Base-by-base conservation (phyloP, 2,329 filamentous ascomycete species). In the Sporothrix mexicana region DNA sequence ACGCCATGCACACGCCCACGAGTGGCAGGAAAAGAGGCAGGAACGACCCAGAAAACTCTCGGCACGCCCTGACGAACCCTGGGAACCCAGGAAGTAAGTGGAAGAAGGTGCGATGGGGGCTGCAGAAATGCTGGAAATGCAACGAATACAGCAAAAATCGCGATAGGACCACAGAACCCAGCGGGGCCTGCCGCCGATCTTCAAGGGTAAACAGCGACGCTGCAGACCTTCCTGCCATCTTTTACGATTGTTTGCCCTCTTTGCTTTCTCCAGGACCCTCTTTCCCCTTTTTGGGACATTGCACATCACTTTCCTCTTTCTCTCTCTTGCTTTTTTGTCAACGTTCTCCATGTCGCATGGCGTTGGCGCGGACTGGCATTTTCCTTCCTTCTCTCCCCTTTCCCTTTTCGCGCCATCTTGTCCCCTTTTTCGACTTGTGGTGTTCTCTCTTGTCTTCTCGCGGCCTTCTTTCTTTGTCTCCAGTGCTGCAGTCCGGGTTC, bases 321-420 rank as follows among this genome's bases (percentile, higher is more conserved):
- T 25, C 62, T 47, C 45, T 25, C 13, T 23, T 68, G 15, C 25
- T 53, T 49, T 17, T 17, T 68, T 68, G 45, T 30, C 20, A 23
- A 64, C n/a, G 59, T 64, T 49, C 62, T 67, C 62, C 62, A 49
- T 12, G 62, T 67, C 43, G 62, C 62, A 47, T 30, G 62, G 43
- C 61, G 59, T 64, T 64, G 36, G 59, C 59, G 59, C 36, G 62
- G 62, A 20, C 43, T 66, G 62, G 62, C 62, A 66, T 66, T 61
- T 36, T 36, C 23, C 25, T 30, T 62, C 57, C 10, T 62, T 41
- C 41, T 43, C 20, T n/a, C 30, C n/a, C 23, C 10, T 25, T 25
- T 13, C 23, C 10, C 13, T 59, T 59, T 30, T 59, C 3, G 13
- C 47, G 47, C 15, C 5, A 36, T 36, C 30, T 36, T 36, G 30